Evolutionary conservation across 2,329 filamentous ascomycete species (phyloP).

Genomic region (Metarhizium robertsii): DNA sequence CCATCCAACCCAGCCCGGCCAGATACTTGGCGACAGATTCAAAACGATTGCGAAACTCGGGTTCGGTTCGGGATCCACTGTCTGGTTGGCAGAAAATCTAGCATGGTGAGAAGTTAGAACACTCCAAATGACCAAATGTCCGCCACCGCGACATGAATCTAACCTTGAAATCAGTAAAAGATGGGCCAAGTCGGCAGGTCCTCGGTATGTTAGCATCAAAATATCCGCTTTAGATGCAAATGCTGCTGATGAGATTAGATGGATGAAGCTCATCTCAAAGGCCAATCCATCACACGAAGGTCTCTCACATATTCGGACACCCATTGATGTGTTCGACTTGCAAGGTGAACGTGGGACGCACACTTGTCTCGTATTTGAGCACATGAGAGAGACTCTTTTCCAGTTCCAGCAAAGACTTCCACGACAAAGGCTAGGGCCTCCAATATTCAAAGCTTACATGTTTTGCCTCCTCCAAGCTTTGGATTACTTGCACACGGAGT

Average conservation of each 20-base stretch:
- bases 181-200: too few species aligned
- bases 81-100: constrained; percentile 24
- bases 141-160: neutral
- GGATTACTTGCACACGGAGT: constrained; percentile 13
- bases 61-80: constrained; percentile 24
- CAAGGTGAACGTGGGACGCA: neutral
- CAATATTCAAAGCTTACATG: neutral
- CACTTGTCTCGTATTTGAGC: neutral
- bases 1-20: constrained; percentile 5
- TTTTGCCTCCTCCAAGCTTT: constrained; percentile 7
- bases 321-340: neutral
- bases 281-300: neutral
- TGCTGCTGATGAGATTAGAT: neutral
- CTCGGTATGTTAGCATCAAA: constrained; percentile 5
- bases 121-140: too few species aligned
- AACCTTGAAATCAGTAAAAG: neutral
- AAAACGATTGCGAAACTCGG: constrained; percentile 26
- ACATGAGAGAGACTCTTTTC: neutral
- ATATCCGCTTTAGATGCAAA: neutral
- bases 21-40: constrained; percentile 23
- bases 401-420: neutral
- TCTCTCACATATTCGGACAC: neutral
- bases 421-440: neutral
- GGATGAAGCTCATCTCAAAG: neutral
- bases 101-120: constrained; percentile 8